These are phyloP conservation scores for Leonotis leonurus DNA, from an alignment of 257 asterid genomes.

Conservation along the genomic window DNA sequence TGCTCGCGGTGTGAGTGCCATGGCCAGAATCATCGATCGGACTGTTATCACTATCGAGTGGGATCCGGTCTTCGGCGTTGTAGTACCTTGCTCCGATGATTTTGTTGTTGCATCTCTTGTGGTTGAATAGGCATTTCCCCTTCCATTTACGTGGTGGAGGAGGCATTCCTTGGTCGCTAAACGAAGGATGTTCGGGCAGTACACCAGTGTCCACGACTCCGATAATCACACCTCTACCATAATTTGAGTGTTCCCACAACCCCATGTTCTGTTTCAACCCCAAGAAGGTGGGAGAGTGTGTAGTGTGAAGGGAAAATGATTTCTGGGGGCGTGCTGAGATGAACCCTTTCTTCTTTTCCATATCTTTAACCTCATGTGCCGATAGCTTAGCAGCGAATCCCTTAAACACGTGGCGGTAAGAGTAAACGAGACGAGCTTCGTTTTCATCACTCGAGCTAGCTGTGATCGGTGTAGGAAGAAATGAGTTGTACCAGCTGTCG, in stretches of 20 bases:
- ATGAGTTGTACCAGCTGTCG: background rate
- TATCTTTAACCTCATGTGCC: conserved; percentile 20
- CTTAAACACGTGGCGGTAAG: conserved; percentile 19
- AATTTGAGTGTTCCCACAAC: conserved; percentile 21
- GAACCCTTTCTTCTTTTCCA: conserved; percentile 27
- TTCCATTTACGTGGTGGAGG: conserved; percentile 36
- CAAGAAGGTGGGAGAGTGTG: conserved; percentile 32
- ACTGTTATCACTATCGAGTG: conserved; percentile 11
- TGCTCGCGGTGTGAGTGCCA: conserved; percentile 35
- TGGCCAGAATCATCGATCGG: no score
- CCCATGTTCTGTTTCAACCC: conserved; percentile 24
- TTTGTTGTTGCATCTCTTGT: conserved; percentile 28
- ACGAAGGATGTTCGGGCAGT: conserved; percentile 30
- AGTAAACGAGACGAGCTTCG: background rate
- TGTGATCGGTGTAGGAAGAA: background rate
- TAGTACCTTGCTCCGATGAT: conserved; percentile 40
- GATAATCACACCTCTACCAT: conserved; percentile 31
- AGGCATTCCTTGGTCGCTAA: conserved; percentile 25
- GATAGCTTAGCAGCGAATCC: conserved; percentile 38
- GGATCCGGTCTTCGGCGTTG: background rate
- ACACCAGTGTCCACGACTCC: conserved; percentile 34
- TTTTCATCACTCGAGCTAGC: background rate
- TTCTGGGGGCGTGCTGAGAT: conserved; percentile 16
- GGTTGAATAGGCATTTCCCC: conserved; percentile 26
- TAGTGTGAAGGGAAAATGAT: conserved; percentile 16